Percentiles rank a stretch among this genome's conserved stretches.
These are phyloP conservation scores for Helianthus annuus DNA, from an alignment of 129 eudicot genomes.

Conservation along the genomic window HanXRQr2.0-SUNRISE NC_035434.2:88358061-88358560, in stretches of 20 bases:
- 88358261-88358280: conserved; percentile 97
- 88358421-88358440: conserved; percentile 88
- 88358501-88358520: conserved; percentile 99
- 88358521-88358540: conserved; percentile 70
- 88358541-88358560: conserved; percentile 9
- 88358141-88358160: conserved; percentile 14
- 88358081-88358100: not conserved
- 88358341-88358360: not conserved
- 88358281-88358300: conserved; percentile 88
- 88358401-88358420: conserved; percentile 92
- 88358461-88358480: conserved; percentile 57
- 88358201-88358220: conserved; percentile 3
- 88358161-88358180: conserved; percentile 1
- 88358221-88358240: not conserved
- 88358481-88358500: conserved; percentile 76
- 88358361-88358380: not conserved
- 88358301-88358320: conserved; percentile 91
- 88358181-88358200: not conserved
- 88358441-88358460: conserved; percentile 70
- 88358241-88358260: conserved; percentile 69
- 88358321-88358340: conserved; percentile 79
- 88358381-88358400: not conserved
- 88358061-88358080: not conserved
- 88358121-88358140: not conserved
- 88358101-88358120: not conserved